These are phyloP conservation scores for Circinella umbellata DNA, from an alignment of 371 early-diverging fungal species.

Conservation along the genomic window DNA sequence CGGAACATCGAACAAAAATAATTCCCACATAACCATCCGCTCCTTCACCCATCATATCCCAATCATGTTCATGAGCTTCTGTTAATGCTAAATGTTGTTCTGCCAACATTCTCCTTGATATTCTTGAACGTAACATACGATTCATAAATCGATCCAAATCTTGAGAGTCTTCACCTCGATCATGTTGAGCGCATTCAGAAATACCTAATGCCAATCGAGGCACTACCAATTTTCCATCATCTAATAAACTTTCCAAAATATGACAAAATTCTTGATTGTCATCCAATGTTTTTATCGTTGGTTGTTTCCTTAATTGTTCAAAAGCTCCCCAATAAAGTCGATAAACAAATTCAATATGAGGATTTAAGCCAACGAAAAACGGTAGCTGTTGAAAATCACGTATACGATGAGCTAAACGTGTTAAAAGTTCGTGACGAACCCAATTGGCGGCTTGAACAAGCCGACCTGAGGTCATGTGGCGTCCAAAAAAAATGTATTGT, in stretches of 20 bases:
- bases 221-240: constrained; percentile 82
- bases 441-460: constrained; percentile 87
- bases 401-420: constrained; percentile 92
- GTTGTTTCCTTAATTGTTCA: constrained; percentile 72
- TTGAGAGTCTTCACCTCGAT: constrained; percentile 18
- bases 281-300: constrained; percentile 69
- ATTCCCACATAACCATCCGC: constrained; percentile 64
- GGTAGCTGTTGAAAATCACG: constrained; percentile 89
- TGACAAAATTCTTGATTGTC: constrained; percentile 81
- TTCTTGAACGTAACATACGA: constrained; percentile 87
- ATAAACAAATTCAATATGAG: constrained; percentile 87
- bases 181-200: constrained; percentile 72
- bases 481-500: constrained; percentile 93
- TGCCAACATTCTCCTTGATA: constrained; percentile 89
- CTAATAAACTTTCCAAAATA: constrained; percentile 69
- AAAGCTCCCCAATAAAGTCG: constrained; percentile 92
- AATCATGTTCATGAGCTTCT: constrained; percentile 56
- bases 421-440: constrained; percentile 87
- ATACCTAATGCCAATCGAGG: constrained; percentile 88
- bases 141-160: constrained; percentile 83
- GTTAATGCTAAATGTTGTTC: constrained; percentile 92
- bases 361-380: constrained; percentile 92
- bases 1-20: constrained; percentile 61
- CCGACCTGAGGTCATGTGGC: constrained; percentile 83
- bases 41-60: constrained; percentile 37